Evolutionary conservation across 176 grass and related monocot species (phyloP).

Genomic region (Avena atlantica): DNA sequence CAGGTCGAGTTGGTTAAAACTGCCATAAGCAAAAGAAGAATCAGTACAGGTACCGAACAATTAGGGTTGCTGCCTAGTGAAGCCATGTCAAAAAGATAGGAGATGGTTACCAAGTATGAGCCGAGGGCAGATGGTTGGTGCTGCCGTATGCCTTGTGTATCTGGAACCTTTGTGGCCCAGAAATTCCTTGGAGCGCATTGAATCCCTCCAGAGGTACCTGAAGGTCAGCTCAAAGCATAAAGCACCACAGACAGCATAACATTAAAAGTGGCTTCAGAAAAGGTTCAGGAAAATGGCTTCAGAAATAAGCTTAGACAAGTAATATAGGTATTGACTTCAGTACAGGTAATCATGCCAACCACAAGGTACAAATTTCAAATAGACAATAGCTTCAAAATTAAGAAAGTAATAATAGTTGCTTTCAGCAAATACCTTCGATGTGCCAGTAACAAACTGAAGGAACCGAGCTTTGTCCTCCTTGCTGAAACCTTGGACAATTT

Average conservation of each 20-base stretch:
- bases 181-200: constrained; percentile 94
- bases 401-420: background rate
- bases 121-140: constrained; percentile 92
- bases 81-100: background rate
- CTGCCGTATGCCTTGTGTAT: constrained; percentile 99
- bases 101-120: constrained; percentile 86
- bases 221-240: constrained; percentile 36
- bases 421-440: constrained; percentile 81
- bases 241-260: constrained; percentile 1
- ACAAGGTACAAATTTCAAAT: background rate
- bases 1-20: constrained; percentile 98
- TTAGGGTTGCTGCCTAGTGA: background rate
- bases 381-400: background rate
- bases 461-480: constrained; percentile 99
- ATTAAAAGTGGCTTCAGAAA: background rate
- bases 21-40: constrained; percentile 41
- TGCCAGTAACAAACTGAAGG: constrained; percentile 98
- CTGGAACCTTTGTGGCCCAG: constrained; percentile 90
- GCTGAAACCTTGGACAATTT: constrained; percentile 91
- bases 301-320: background rate
- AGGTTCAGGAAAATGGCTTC: background rate
- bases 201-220: constrained; percentile 98
- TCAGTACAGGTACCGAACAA: constrained; percentile 24
- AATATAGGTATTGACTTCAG: background rate
- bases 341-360: background rate